A percentile compares a stretch with the other conserved stretches of the same genome.
Conservation (phyloP, 306 rosid genomes). For the Parietaria judaica region DNA sequence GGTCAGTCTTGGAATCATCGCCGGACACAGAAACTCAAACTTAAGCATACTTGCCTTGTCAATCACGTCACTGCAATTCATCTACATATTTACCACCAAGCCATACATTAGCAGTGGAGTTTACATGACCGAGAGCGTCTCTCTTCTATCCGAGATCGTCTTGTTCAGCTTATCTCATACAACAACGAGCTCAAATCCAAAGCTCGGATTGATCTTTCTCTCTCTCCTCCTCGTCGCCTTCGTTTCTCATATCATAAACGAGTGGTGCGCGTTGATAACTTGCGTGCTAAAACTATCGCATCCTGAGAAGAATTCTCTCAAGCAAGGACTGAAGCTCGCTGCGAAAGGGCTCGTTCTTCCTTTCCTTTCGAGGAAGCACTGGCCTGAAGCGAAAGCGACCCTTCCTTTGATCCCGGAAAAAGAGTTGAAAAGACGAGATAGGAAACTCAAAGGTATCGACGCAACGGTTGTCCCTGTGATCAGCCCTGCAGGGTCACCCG, state of each 20-base stretch:
- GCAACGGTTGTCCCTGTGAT: conserved; percentile 58
- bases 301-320: conserved; percentile 33
- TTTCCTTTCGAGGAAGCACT: conserved; percentile 45
- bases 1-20: conserved; percentile 44
- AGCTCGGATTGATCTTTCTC: conserved; percentile 29
- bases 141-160: conserved; percentile 42
- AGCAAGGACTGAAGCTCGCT: conserved; percentile 39
- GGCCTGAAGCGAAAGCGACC: conserved; percentile 32
- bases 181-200: conserved; percentile 23
- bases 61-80: conserved; percentile 39
- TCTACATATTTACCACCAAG: conserved; percentile 34
- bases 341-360: conserved; percentile 48
- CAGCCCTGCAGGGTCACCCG: conserved; percentile 34
- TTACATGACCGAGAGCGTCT: conserved; percentile 40
- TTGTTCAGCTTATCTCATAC: conserved; percentile 30
- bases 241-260: conserved; percentile 40
- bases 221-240: conserved; percentile 38
- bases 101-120: conserved; percentile 47
- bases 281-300: conserved; percentile 36
- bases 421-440: conserved; percentile 31
- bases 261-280: conserved; percentile 39
- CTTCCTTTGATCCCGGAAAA: conserved; percentile 29
- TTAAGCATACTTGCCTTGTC: conserved; percentile 40
- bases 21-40: conserved; percentile 37
- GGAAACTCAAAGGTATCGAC: conserved; percentile 20